Evolutionary conservation across 2,329 filamentous ascomycete species (phyloP), one percentile per base, ranked within the genome.

Genomic region (Iodosphaeria phyllophila): DNA sequence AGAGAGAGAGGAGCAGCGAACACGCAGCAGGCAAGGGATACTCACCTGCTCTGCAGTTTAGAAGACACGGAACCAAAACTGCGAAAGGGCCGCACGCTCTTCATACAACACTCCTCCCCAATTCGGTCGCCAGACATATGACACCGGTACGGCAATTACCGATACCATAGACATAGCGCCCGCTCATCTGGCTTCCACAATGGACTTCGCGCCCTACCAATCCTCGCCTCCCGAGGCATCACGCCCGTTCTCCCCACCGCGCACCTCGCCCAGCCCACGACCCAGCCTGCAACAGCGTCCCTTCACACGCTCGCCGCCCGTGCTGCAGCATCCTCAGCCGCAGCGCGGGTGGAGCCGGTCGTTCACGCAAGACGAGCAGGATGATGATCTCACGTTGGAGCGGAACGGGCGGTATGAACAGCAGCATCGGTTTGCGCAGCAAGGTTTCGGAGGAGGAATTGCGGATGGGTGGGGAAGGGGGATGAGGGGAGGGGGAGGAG

Each of bases 201-300:
- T 89, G 78, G 79, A 93, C 56, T 98, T 95, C 48, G 89, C 89
- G 22, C 89, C 89, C 18, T 98, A 95, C 54, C 89, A 95, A 58
- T 86, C 86, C 50, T 76, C 76, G 24, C 76, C 77, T 10, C 89
- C 89, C 7, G 84, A 95, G 55, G 64, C 75, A 39, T 69, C 72
- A 37, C 79, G 86, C 41, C 71, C 76, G 26, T 64, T 83, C 46
- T 91, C 80, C 12, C 80, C 83, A 53, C 47, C 28, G 51, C 54
- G 34, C 41, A 24, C 26, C 36, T 35, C 26, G 35, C 44, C 52
- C 7, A 68, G 63, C 15, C 64, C 65, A 13, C 67, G 56, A 35
- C 49, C 58, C 35, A 66, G 76, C 46, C 50, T 72, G 57, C 49
- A 70, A 45, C 58, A 56, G 34, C 68, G 34, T 56, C 61, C 35